Conservation (phyloP, 768 basidiomycete species). For the Tephrocybe sp. region DNA sequence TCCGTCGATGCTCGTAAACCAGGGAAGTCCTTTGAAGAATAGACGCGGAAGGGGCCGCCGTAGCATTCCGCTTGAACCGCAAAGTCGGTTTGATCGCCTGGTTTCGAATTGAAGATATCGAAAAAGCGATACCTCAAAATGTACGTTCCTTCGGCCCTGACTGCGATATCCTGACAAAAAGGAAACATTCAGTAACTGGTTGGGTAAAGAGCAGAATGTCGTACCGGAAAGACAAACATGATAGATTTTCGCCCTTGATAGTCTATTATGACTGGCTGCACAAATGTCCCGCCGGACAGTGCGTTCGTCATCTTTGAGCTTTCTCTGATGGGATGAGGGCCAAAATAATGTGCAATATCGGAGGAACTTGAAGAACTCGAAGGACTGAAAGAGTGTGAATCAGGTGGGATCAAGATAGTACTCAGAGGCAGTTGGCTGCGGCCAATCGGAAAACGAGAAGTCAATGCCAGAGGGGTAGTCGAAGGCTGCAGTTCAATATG, state of each 20-base stretch:
- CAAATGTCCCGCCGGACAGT: slow-evolving; percentile 61
- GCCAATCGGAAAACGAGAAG: not conserved
- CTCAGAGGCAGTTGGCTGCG: slow-evolving; percentile 2
- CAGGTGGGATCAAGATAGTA: slow-evolving; percentile 7
- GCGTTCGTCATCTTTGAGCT: slow-evolving; percentile 47
- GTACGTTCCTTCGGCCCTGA: slow-evolving; percentile 65
- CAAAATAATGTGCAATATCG: slow-evolving; percentile 43
- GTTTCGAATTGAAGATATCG: slow-evolving; percentile 51
- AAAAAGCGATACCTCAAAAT: slow-evolving; percentile 65
- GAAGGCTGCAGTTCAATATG: no score
- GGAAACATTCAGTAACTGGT: not conserved
- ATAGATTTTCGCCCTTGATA: slow-evolving; percentile 53
- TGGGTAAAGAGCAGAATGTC: slow-evolving; percentile 13
- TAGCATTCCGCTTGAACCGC: slow-evolving; percentile 63
- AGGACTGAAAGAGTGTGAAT: slow-evolving; percentile 2
- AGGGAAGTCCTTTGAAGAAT: slow-evolving; percentile 71
- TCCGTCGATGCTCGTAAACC: slow-evolving; percentile 64
- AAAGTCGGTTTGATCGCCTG: slow-evolving; percentile 27
- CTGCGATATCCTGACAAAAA: slow-evolving; percentile 60
- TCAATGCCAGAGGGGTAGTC: slow-evolving; percentile 6
- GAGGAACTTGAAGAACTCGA: not conserved
- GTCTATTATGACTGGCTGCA: slow-evolving; percentile 53
- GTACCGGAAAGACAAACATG: slow-evolving; percentile 64
- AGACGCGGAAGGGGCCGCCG: slow-evolving; percentile 61
- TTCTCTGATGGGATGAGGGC: slow-evolving; percentile 42